A percentile compares a stretch with the other conserved stretches of the same genome.
phyloP scores from a whole-genome alignment of 768 basidiomycete genomes.

The Psilocybe tampanensis region DNA sequence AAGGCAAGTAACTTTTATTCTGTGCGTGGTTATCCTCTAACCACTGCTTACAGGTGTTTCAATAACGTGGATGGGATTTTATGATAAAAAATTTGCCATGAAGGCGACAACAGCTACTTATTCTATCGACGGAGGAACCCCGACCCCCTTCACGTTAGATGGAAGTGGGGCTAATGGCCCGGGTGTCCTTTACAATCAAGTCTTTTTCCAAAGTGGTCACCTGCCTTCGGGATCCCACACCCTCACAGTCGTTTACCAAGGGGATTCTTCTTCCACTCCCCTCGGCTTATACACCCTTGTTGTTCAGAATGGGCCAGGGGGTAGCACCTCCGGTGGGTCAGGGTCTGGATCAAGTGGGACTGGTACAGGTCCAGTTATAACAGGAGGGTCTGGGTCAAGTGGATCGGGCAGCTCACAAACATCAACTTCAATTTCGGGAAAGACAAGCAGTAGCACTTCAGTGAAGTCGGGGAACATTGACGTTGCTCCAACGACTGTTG shows the following conservation, averaged over 20 bases:
- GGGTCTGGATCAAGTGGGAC: neutral
- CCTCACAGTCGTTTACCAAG: conserved; percentile 10
- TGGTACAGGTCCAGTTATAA: too few species aligned
- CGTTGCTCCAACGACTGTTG: too few species aligned
- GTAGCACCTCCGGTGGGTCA: neutral
- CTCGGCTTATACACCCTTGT: conserved; percentile 4
- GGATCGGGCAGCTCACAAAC: too few species aligned
- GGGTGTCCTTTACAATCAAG: conserved; percentile 11
- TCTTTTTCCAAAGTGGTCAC: conserved; percentile 9
- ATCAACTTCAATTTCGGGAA: too few species aligned
- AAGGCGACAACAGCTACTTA: conserved; percentile 26
- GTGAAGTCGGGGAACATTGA: too few species aligned
- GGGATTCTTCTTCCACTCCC: conserved; percentile 5
- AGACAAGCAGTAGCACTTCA: too few species aligned
- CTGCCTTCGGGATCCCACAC: conserved; percentile 10
- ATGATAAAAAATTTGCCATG: conserved; percentile 24
- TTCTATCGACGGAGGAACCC: conserved; percentile 26
- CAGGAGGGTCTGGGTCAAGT: too few species aligned
- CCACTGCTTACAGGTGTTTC: conserved; percentile 23
- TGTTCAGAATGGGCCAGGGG: neutral
- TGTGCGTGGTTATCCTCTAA: neutral
- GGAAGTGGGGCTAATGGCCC: conserved; percentile 15
- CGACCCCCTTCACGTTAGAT: conserved; percentile 14
- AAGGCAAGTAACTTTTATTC: conserved; percentile 16
- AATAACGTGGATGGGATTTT: conserved; percentile 26